Evolutionary conservation across 176 grass and related monocot genomes (phyloP).

Genomic region (Lolium perenne): DNA sequence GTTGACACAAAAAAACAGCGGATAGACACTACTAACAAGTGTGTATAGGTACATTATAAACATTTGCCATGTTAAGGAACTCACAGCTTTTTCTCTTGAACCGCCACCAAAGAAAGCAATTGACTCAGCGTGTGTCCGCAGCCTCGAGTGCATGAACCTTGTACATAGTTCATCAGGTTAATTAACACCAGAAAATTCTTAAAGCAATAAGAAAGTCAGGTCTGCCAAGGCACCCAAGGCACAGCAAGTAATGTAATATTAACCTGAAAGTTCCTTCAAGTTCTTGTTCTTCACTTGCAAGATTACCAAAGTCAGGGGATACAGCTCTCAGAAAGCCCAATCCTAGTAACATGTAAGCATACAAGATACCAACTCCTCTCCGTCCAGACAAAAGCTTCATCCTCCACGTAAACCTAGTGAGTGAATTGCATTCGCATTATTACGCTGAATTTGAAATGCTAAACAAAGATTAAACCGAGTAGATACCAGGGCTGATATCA

Average conservation of each 20-base stretch:
- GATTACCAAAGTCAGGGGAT: constrained; percentile 89
- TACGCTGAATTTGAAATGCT: constrained; percentile 25
- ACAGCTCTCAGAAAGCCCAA: constrained; percentile 93
- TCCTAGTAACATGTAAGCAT: constrained; percentile 95
- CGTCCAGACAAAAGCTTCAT: constrained; percentile 97
- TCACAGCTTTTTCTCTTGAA: constrained; percentile 91
- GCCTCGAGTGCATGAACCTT: constrained; percentile 96
- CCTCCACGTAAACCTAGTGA: constrained; percentile 97
- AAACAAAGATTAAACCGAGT: constrained; percentile 29
- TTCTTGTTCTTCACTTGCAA: constrained; percentile 92
- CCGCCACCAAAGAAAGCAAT: constrained; percentile 99
- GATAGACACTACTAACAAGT: not conserved
- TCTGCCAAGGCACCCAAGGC: not conserved
- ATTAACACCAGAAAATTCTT: constrained; percentile 35
- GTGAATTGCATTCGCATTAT: constrained; percentile 40
- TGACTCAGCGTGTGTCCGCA: constrained; percentile 96
- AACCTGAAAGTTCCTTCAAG: constrained; percentile 98
- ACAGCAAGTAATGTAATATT: constrained; percentile 25
- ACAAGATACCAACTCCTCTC: constrained; percentile 95
- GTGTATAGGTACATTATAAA: not conserved
- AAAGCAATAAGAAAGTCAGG: constrained; percentile 22
- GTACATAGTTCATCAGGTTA: constrained; percentile 45
- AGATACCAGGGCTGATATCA: constrained; percentile 15
- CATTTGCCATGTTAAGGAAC: constrained; percentile 32
- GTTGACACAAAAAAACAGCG: not conserved